These are phyloP conservation scores for Phycomyces blakesleeanus DNA, from an alignment of 192 early-diverging fungal species.

Conservation along the genomic window DNA sequence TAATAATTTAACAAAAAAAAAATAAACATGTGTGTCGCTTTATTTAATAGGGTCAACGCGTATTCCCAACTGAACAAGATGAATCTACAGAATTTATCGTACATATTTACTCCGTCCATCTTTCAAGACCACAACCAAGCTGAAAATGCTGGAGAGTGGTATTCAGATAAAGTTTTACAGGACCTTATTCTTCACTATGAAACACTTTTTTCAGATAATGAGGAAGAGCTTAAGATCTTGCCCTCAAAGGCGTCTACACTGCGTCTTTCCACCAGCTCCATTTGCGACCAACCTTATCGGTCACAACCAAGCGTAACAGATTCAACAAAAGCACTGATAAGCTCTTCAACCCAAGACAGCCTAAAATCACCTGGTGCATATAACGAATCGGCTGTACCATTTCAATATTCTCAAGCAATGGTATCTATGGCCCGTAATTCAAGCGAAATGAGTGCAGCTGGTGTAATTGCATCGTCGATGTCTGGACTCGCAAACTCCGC, in stretches of 20 bases:
- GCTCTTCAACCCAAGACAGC: no score
- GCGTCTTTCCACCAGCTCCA: neutral
- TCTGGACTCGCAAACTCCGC: no score
- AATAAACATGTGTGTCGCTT: no score
- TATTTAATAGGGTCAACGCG: constrained; percentile 36
- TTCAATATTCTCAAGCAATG: no score
- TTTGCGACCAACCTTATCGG: neutral
- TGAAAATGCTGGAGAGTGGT: constrained; percentile 23
- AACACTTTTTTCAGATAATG: neutral
- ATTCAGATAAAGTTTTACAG: constrained; percentile 25
- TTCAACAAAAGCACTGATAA: no score
- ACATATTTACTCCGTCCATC: constrained; percentile 63
- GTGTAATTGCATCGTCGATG: no score
- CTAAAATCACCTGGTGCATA: no score
- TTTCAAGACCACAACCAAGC: constrained; percentile 56
- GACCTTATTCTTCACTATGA: constrained; percentile 23
- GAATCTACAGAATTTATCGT: constrained; percentile 55
- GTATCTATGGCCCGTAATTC: no score
- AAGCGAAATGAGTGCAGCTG: no score
- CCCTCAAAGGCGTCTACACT: neutral
- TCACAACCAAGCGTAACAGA: no score
- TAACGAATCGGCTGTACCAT: no score
- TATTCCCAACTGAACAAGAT: constrained; percentile 63
- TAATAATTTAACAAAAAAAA: neutral
- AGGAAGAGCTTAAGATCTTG: neutral